Base-by-base conservation (phyloP, 768 basidiomycete genomes). In the Candolleomyces eurysporus region DNA sequence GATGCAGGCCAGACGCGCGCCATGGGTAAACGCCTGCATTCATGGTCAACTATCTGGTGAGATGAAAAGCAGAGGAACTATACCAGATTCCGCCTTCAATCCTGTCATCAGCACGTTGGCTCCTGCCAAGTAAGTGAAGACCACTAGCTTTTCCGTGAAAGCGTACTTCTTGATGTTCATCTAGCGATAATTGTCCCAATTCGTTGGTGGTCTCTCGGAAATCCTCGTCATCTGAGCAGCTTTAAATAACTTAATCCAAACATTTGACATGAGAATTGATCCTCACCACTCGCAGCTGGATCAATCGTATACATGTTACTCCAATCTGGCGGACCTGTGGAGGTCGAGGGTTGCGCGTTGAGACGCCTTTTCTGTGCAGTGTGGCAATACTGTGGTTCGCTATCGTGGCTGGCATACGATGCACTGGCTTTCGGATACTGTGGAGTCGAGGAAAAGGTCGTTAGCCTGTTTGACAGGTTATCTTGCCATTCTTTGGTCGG, bases 401-500 rank as follows among this genome's bases (percentile, higher is more conserved):
- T 10, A 32, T 57, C 48, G 46, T 19, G 8, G 43, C 11, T 59
- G 13, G 10, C 19, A 48, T 56, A 61, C 5, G 40, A 26, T 5
- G 46, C 22, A 43, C 69, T 51, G 71, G 68, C 36, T 69, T 57
- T 51, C 63, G 65, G 11, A 64, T 65, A 58, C 61, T 66, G 40
- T 62, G 71, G 61, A 19, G 42, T 57, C 13, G 65, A 67, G 55
- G 64, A 64, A 30, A 71, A 68, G 17, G 73, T 76, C 6, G 79
- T 79, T 51, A 91, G 72, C 6, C 81, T 81, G 62, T 79, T 79
- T 22, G 86, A 84, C 17, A 92, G 78, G 58, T 81, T 85, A 54
- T 92, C 89, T 69, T 92, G 90, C 90, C 90, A 92, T 69, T 92
- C 89, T 61, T 82, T 75, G 0, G 88, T 90, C 6, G 90, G 90